Conservation (phyloP, 805 yeast species). For the Saccharomycopsis javanensis region DNA sequence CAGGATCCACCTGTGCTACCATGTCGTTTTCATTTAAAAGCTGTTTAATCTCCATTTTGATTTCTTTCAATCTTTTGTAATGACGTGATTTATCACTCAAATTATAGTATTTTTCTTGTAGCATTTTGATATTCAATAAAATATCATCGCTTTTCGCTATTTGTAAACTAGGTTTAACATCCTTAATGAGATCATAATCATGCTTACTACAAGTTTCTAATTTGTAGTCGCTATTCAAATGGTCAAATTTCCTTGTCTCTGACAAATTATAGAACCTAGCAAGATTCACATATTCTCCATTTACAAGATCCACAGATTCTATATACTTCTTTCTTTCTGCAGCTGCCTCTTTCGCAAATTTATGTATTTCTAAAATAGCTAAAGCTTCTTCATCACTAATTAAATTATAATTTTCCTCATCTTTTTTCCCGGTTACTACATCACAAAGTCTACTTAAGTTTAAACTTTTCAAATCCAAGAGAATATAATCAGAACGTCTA, state of each 20-base stretch:
- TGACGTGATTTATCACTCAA: background rate
- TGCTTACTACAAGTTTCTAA: background rate
- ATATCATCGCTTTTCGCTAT: background rate
- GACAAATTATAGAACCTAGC: background rate
- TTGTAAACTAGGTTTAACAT: background rate
- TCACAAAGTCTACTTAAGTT: background rate
- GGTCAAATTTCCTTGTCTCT: background rate
- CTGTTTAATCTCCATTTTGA: background rate
- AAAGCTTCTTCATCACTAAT: background rate
- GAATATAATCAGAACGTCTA: background rate
- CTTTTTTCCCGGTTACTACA: background rate
- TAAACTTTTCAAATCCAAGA: background rate
- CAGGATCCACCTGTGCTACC: background rate
- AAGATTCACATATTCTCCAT: background rate
- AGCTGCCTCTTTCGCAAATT: background rate
- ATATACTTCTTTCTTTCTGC: background rate
- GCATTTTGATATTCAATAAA: background rate
- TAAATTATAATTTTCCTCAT: background rate
- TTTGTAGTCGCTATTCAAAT: background rate
- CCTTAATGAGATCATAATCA: background rate
- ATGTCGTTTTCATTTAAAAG: background rate
- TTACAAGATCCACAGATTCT: background rate
- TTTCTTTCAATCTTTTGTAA: background rate
- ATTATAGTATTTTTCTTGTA: background rate
- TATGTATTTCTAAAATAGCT: background rate